Percentiles rank a stretch among this genome's conserved stretches.
Conservation (phyloP, 352 stramenopile genomes). For the Saprolegnia parasitica region DNA sequence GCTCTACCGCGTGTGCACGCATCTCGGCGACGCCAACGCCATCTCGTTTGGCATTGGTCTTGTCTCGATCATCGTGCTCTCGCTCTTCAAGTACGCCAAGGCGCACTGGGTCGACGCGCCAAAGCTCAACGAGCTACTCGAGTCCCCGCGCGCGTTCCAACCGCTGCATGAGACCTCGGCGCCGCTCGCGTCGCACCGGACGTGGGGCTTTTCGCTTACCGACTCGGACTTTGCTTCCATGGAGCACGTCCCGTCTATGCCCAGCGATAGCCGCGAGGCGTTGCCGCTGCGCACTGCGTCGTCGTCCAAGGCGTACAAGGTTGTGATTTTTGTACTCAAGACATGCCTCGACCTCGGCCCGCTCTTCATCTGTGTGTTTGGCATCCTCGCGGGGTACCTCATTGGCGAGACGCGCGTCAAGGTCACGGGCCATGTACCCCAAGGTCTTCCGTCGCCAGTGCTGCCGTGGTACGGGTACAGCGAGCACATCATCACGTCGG, state of each 20-base stretch:
- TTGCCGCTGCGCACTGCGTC: background rate
- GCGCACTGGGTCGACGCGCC: constrained; percentile 5
- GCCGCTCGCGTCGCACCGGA: constrained; percentile 25
- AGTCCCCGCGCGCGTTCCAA: constrained; percentile 31
- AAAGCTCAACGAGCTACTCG: constrained; percentile 32
- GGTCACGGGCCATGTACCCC: constrained; percentile 64
- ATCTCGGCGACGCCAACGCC: constrained; percentile 62
- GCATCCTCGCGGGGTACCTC: constrained; percentile 53
- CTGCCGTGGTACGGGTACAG: constrained; percentile 53
- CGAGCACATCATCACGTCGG: constrained; percentile 41
- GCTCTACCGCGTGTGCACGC: constrained; percentile 48
- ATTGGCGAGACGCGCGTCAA: constrained; percentile 48
- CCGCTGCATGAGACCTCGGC: constrained; percentile 37
- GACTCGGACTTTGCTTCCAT: constrained; percentile 9
- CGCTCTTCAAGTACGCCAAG: constrained; percentile 22
- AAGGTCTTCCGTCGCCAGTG: constrained; percentile 52
- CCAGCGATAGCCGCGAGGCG: background rate
- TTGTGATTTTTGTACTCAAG: constrained; percentile 26
- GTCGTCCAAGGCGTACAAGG: background rate
- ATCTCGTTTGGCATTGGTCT: constrained; percentile 61
- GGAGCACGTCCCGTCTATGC: background rate
- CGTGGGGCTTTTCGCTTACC: constrained; percentile 18
- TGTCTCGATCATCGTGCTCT: constrained; percentile 49
- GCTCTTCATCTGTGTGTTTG: constrained; percentile 65
- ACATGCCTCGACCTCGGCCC: constrained; percentile 55